Evolutionary conservation across 1,284 basidiomycete genomes (phyloP).

Genomic region (Grifola frondosa): DNA sequence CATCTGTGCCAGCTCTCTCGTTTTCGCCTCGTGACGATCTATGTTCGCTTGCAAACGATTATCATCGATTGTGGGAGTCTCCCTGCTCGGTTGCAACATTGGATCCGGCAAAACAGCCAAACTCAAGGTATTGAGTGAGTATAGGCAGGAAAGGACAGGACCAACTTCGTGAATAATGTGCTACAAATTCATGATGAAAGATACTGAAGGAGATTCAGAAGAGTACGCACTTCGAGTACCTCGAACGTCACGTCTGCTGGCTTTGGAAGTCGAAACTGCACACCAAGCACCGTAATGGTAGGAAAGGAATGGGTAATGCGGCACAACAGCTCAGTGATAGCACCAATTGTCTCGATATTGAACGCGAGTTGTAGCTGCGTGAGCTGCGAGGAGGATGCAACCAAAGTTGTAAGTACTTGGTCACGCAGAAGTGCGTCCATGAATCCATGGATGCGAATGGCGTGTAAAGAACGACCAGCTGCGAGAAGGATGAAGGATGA

Average conservation of each 20-base stretch:
- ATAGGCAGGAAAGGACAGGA: constrained; percentile 9
- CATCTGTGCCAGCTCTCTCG: constrained; percentile 15
- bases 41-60: background rate
- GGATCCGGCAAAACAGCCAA: constrained; percentile 24
- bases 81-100: constrained; percentile 5
- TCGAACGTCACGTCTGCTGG: too few relatives aligned
- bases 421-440: constrained; percentile 4
- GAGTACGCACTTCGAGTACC: too few relatives aligned
- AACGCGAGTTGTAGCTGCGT: too few relatives aligned
- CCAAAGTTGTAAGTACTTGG: background rate
- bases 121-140: constrained; percentile 15
- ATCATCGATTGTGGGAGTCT: too few relatives aligned
- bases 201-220: too few relatives aligned
- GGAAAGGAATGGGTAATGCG: too few relatives aligned
- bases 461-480: constrained; percentile 4
- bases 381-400: too few relatives aligned
- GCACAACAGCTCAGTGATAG: too few relatives aligned
- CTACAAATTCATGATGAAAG: too few relatives aligned
- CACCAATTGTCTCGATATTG: too few relatives aligned
- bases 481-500: constrained; percentile 1
- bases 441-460: constrained; percentile 15
- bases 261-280: too few relatives aligned
- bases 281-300: too few relatives aligned
- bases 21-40: constrained; percentile 10
- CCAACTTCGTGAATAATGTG: constrained; percentile 12